Conservation (phyloP, 768 basidiomycete genomes). For the Tylopilus intermedius region DNA sequence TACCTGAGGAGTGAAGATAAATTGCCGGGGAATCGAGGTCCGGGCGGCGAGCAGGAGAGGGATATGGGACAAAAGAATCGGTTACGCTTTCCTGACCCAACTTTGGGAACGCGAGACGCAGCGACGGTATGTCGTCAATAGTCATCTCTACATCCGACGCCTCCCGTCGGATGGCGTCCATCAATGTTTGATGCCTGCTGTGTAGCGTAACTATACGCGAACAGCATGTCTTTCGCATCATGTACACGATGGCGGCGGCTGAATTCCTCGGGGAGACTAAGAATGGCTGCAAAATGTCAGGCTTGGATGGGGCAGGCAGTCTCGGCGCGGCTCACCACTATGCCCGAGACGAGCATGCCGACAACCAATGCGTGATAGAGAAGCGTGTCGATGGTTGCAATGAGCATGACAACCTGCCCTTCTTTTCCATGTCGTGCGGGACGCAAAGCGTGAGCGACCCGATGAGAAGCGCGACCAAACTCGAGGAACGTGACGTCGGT, state of each 20-base stretch:
- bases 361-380: constrained; percentile 25
- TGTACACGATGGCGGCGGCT: constrained; percentile 13
- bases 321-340: constrained; percentile 20
- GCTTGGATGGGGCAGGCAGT: not conserved
- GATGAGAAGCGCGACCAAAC: constrained; percentile 29
- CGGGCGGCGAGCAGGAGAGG: constrained; percentile 1
- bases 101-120: constrained; percentile 33
- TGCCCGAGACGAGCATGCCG: constrained; percentile 27
- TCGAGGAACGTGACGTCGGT: constrained; percentile 21
- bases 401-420: constrained; percentile 28
- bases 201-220: constrained; percentile 14
- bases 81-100: constrained; percentile 18
- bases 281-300: constrained; percentile 18
- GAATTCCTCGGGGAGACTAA: constrained; percentile 21
- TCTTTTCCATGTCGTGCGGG: constrained; percentile 16
- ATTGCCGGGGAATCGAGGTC: constrained; percentile 10
- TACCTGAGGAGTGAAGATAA: constrained; percentile 29
- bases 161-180: constrained; percentile 9
- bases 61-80: constrained; percentile 13
- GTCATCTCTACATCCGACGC: not conserved
- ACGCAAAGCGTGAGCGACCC: constrained; percentile 25
- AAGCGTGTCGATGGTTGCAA: constrained; percentile 30
- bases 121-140: constrained; percentile 8
- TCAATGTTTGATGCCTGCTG: constrained; percentile 6
- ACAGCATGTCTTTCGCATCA: constrained; percentile 20